Evolutionary conservation across 2,329 filamentous ascomycete genomes (phyloP).

Genomic region (Arthrinium phaeospermum): DNA sequence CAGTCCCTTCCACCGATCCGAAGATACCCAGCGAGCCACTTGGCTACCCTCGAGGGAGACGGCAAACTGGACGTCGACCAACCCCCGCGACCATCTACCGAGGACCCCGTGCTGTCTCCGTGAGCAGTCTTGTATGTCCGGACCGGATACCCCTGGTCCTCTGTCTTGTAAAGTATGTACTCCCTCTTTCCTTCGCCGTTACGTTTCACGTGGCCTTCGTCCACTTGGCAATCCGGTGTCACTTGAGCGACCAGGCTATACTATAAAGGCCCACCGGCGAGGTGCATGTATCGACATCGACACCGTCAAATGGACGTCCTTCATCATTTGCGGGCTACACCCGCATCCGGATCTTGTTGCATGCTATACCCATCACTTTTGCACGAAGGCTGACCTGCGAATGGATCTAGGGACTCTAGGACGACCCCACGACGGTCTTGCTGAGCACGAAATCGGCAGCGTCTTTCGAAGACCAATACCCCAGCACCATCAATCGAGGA

Average conservation of each 20-base stretch:
- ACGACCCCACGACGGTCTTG: not conserved
- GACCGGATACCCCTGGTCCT: conserved; percentile 19
- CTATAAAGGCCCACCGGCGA: not conserved
- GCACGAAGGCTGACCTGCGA: not conserved
- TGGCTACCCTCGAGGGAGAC: conserved; percentile 11
- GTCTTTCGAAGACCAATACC: conserved; percentile 18
- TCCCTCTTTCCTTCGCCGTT: not conserved
- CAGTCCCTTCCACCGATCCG: conserved; percentile 10
- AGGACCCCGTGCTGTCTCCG: conserved; percentile 5
- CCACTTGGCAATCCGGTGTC: not conserved
- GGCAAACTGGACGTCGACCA: conserved; percentile 17
- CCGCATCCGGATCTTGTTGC: not conserved
- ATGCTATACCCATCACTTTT: not conserved
- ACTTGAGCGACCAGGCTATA: not conserved
- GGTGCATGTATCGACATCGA: not conserved
- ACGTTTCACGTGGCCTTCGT: conserved; percentile 18
- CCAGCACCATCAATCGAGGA: conserved; percentile 35
- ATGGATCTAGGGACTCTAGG: conserved; percentile 4
- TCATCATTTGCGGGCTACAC: not conserved
- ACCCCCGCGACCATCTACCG: conserved; percentile 7
- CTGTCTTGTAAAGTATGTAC: conserved; percentile 18
- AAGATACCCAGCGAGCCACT: conserved; percentile 15
- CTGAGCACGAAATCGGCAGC: not conserved
- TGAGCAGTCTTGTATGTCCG: conserved; percentile 18
- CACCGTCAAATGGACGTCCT: not conserved